phyloP scores from a whole-genome alignment of 2,329 filamentous ascomycete species.

The Parastagonospora nodorum region DNA sequence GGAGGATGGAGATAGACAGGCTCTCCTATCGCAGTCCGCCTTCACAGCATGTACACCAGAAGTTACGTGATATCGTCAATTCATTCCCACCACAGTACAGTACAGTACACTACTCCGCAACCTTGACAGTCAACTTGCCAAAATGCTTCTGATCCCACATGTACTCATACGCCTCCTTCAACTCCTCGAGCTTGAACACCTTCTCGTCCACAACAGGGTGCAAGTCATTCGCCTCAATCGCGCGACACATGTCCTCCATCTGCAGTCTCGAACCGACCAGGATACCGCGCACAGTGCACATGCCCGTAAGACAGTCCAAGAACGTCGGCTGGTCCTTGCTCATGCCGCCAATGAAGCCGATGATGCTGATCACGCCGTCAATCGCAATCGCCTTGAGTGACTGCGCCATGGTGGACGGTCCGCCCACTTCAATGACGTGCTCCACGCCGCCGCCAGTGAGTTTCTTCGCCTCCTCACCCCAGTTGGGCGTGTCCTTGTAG shows the following conservation, averaged over 20 bases:
- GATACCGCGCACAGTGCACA: slow-evolving; percentile 62
- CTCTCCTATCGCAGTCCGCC: too few relatives aligned
- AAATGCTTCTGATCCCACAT: slow-evolving; percentile 56
- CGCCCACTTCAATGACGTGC: slow-evolving; percentile 69
- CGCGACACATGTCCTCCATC: slow-evolving; percentile 64
- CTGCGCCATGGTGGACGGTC: slow-evolving; percentile 62
- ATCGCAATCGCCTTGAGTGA: slow-evolving; percentile 58
- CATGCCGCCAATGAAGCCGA: slow-evolving; percentile 62
- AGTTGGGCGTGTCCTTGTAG: slow-evolving; percentile 58
- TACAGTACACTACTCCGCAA: slow-evolving; percentile 19
- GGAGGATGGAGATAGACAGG: too few relatives aligned
- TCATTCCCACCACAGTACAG: neutral
- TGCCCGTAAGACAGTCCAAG: slow-evolving; percentile 54
- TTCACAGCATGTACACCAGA: too few relatives aligned
- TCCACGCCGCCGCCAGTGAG: slow-evolving; percentile 64
- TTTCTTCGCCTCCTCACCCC: slow-evolving; percentile 59
- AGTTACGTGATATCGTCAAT: too few relatives aligned
- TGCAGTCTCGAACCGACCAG: slow-evolving; percentile 61
- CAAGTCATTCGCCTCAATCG: slow-evolving; percentile 64
- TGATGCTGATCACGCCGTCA: slow-evolving; percentile 60
- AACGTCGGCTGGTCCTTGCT: slow-evolving; percentile 57
- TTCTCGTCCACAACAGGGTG: slow-evolving; percentile 64
- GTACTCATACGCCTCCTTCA: slow-evolving; percentile 59
- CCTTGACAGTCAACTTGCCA: slow-evolving; percentile 43
- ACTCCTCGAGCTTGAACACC: slow-evolving; percentile 59